Evolutionary conservation across 2,329 filamentous ascomycete genomes (phyloP).

Genomic region (Fusarium sp.): DNA sequence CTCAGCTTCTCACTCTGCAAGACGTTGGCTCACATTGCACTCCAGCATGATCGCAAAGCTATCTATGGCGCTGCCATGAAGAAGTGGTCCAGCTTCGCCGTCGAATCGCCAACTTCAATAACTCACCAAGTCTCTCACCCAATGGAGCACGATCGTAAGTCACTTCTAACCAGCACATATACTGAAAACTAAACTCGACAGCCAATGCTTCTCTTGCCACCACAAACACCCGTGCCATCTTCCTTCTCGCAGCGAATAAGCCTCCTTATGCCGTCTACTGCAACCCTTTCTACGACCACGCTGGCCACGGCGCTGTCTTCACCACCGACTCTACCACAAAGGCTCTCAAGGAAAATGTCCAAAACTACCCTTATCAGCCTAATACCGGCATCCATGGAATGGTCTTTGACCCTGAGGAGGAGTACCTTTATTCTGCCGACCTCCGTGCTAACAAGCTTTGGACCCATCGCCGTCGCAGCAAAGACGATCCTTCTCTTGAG

Average conservation of each 20-base stretch:
- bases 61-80: conserved; percentile 94
- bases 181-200: conserved; percentile 48
- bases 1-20: not conserved
- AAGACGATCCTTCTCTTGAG: conserved; percentile 58
- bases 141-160: conserved; percentile 79
- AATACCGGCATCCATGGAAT: conserved; percentile 83
- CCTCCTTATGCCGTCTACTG: conserved; percentile 87
- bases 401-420: conserved; percentile 80
- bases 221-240: conserved; percentile 89
- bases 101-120: conserved; percentile 81
- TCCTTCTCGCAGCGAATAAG: conserved; percentile 82
- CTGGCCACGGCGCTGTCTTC: conserved; percentile 84
- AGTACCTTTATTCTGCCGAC: conserved; percentile 83
- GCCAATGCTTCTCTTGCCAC: conserved; percentile 74
- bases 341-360: conserved; percentile 71
- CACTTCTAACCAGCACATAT: not conserved
- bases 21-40: not conserved
- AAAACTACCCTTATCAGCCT: conserved; percentile 78
- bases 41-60: conserved; percentile 81
- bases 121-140: conserved; percentile 79
- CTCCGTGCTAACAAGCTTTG: conserved; percentile 84
- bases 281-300: conserved; percentile 90
- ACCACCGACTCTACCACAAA: conserved; percentile 65
- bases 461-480: conserved; percentile 78
- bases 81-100: conserved; percentile 87